Evolutionary conservation across 257 asterid genomes (phyloP), one percentile per base, ranked within the genome.

Genomic region (Catharanthus roseus): DNA sequence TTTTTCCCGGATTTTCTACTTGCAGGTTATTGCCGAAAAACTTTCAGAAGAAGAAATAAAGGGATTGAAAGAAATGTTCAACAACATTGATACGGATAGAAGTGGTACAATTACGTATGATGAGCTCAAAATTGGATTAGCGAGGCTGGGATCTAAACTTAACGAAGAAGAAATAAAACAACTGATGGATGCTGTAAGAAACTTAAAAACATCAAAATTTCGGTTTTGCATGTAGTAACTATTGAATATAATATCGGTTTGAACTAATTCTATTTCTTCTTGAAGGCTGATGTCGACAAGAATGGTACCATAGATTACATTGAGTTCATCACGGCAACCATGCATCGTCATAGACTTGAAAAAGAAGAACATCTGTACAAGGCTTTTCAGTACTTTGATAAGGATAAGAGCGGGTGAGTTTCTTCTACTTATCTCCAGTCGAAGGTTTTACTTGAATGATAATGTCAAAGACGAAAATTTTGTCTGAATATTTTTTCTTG

Each of bases 171-270:
- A 93, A 77, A 83, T 89, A 63, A 77, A 80, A 62, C 93, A 91
- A 65, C 86, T 93, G 2, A 85, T 93, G 99, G 99, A 91, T 6
- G 99, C 97, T 51, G 99, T 93, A 86, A 84, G 90, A 68, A 71
- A 39, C 10, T 57, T 6, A 3, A 0, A 49, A 28, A 65, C 44
- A 7, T 16, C 15, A 64, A 64, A 18, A 15, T 10, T 33, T 13
- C 18, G 28, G 31, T 16, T 21, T 26, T 26, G 42, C 42, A 44
- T 39, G 28, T 36, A 10, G 41, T 11, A 31, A 13, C n/a, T 15
- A 6, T 0, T 42, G 51, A 36, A 38, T 38, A 8, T 3, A 38
- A 38, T 3, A 38, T n/a, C n/a, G n/a, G 42, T 54, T 38, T 13
- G 11, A 31, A 16, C 36, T 42, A 26, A 60, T 10, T 10, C 51